Evolutionary conservation across 345 rosid genomes (phyloP).

Genomic region (Syzygium aqueum): DNA sequence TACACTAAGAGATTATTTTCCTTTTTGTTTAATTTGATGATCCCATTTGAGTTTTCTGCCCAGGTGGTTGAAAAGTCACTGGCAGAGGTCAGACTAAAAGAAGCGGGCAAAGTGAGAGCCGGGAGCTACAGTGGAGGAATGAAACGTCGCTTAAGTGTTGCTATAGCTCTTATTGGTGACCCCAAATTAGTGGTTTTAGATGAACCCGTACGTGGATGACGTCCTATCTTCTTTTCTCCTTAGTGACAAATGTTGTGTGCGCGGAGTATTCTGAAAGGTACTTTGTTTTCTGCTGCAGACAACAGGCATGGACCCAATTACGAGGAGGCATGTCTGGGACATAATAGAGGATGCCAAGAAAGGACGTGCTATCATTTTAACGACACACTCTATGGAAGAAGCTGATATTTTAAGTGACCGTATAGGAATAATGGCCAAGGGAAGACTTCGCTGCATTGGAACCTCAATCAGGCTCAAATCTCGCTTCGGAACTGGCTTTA

Average conservation of each 20-base stretch:
- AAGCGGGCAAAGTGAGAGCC: slow-evolving; percentile 64
- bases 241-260: background rate
- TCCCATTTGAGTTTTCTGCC: background rate
- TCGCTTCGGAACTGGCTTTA: slow-evolving; percentile 79
- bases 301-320: slow-evolving; percentile 98
- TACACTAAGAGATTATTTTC: background rate
- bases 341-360: slow-evolving; percentile 82
- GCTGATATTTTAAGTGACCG: slow-evolving; percentile 93
- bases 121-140: slow-evolving; percentile 98
- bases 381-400: slow-evolving; percentile 99
- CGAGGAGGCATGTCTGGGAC: slow-evolving; percentile 97
- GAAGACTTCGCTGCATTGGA: slow-evolving; percentile 89
- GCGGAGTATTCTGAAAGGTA: background rate
- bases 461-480: slow-evolving; percentile 93
- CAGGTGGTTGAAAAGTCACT: slow-evolving; percentile 70
- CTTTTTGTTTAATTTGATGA: background rate
- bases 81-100: slow-evolving; percentile 67
- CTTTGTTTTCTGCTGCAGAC: slow-evolving; percentile 38
- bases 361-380: slow-evolving; percentile 82
- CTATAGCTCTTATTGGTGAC: slow-evolving; percentile 82
- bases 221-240: background rate
- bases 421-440: slow-evolving; percentile 96
- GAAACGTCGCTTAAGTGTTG: slow-evolving; percentile 96
- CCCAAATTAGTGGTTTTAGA: slow-evolving; percentile 88
- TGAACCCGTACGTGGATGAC: slow-evolving; percentile 54